Evolutionary conservation across 139 green algal species (phyloP), one percentile per base, ranked within the genome.

Genomic region (Picochlorum sp.): DNA sequence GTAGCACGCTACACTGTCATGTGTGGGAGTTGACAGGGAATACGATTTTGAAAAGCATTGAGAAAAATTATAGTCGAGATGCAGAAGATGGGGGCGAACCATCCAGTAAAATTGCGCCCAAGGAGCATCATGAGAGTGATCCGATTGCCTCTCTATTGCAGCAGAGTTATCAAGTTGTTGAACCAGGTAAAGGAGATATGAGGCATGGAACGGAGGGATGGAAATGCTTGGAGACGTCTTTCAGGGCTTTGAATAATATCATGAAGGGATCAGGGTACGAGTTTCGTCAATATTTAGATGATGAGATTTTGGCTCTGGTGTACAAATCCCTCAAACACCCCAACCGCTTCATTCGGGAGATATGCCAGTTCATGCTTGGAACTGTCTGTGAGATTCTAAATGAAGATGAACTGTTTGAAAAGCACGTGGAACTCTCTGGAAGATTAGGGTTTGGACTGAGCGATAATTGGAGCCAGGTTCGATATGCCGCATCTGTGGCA

Each of bases 391-490:
- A 58, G n/a, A 73, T 80, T 44, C 72, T 87, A 54, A 57, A 57
- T 41, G 66, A 50, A 18, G 26, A 51, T 7, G 10, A 57, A 10
- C 54, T 79, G 49, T 23, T 50, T 26, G 47, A 34, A n/a, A 34
- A 31, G 51, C 23, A 38, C 8, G 37, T 50, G 34, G 34, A 73
- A 3, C 49, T 76, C 2, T 71, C 68, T 2, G 9, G 34, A 13
- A 67, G 65, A 28, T 63, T 76, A 18, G 69, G 45, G 10, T 52
- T 76, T 54, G 69, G 69, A 8, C 44, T 75, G 8, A 70, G 62
- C 20, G 91, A 97, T 78, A 96, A 95, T 72, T 97, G 91, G 91
- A 92, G 84, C 63, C 77, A 95, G 79, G 89, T 96, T 18, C 78
- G 88, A 8, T 91, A 87, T 66, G 83, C 84, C 0, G 81, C 90